Evolutionary conservation across 192 early-diverging fungal genomes (phyloP).

Genomic region (Coemansia sp.): DNA sequence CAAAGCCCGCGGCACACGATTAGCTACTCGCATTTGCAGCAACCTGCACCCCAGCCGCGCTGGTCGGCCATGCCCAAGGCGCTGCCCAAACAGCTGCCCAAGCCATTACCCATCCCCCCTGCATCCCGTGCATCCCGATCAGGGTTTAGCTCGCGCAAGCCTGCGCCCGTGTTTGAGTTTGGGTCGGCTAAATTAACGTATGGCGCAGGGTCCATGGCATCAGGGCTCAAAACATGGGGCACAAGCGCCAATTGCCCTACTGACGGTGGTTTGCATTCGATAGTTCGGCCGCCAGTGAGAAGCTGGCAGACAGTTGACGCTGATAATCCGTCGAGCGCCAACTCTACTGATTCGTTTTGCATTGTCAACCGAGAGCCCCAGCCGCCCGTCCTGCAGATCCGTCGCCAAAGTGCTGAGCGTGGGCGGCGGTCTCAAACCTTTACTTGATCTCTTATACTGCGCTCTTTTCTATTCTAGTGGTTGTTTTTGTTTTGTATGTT

Average conservation of each 20-base stretch:
- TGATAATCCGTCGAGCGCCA: constrained; percentile 23
- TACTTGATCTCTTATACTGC: not conserved
- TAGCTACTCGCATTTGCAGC: constrained; percentile 14
- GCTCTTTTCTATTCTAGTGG: not conserved
- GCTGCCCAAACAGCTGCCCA: constrained; percentile 25
- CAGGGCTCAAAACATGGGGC: constrained; percentile 24
- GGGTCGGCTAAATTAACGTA: constrained; percentile 46
- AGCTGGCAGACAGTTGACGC: constrained; percentile 23
- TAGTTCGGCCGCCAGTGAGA: constrained; percentile 6
- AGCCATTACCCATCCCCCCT: constrained; percentile 37
- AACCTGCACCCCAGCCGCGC: not conserved
- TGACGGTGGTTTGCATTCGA: not conserved
- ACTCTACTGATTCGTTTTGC: constrained; percentile 47
- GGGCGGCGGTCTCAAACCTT: constrained; percentile 7
- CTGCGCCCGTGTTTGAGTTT: constrained; percentile 44
- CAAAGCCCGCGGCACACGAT: constrained; percentile 6
- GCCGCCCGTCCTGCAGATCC: constrained; percentile 3
- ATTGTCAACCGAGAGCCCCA: constrained; percentile 32
- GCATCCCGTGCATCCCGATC: constrained; percentile 11
- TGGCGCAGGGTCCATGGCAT: constrained; percentile 4
- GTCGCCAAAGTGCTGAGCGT: constrained; percentile 17
- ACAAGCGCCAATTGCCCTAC: constrained; percentile 13
- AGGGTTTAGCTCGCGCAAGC: constrained; percentile 23
- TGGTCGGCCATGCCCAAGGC: constrained; percentile 17
- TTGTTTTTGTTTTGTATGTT: not conserved